Percentiles rank a stretch among this genome's conserved stretches.
Conservation (phyloP, 176 grass and related monocot genomes). For the Aegilops bicornis region DNA sequence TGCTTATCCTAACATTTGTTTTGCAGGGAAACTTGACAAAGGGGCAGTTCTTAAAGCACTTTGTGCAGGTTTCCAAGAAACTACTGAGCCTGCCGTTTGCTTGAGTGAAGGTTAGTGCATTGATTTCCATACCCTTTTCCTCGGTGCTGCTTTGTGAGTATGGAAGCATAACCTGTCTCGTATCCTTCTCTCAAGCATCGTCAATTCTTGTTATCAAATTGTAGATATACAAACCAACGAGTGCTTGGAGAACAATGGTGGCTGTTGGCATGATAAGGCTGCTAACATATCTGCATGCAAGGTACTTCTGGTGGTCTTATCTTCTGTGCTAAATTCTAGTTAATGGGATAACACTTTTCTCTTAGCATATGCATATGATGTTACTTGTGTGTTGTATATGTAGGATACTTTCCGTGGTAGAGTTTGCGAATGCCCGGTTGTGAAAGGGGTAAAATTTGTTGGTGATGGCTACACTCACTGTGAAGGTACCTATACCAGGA, state of each 20-base stretch:
- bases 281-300: slow-evolving; percentile 96
- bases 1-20: slow-evolving; percentile 24
- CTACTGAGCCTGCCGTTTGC: slow-evolving; percentile 83
- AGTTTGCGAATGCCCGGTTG: slow-evolving; percentile 82
- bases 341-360: not conserved
- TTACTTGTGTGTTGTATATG: slow-evolving; percentile 21
- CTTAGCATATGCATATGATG: slow-evolving; percentile 15
- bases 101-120: slow-evolving; percentile 67
- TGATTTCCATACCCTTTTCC: not conserved
- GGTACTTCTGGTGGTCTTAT: slow-evolving; percentile 46
- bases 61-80: slow-evolving; percentile 83
- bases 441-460: slow-evolving; percentile 86
- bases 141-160: not conserved
- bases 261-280: slow-evolving; percentile 87
- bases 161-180: not conserved
- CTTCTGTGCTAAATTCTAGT: slow-evolving; percentile 9
- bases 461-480: slow-evolving; percentile 96
- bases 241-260: slow-evolving; percentile 95
- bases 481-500: slow-evolving; percentile 69
- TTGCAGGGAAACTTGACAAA: slow-evolving; percentile 85
- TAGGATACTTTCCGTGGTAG: slow-evolving; percentile 96
- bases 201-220: not conserved
- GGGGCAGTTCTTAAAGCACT: slow-evolving; percentile 88
- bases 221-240: slow-evolving; percentile 96
- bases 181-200: not conserved